Evolutionary conservation across 805 yeast genomes (phyloP).

Genomic region (Saccharomycopsis synnaedendra): DNA sequence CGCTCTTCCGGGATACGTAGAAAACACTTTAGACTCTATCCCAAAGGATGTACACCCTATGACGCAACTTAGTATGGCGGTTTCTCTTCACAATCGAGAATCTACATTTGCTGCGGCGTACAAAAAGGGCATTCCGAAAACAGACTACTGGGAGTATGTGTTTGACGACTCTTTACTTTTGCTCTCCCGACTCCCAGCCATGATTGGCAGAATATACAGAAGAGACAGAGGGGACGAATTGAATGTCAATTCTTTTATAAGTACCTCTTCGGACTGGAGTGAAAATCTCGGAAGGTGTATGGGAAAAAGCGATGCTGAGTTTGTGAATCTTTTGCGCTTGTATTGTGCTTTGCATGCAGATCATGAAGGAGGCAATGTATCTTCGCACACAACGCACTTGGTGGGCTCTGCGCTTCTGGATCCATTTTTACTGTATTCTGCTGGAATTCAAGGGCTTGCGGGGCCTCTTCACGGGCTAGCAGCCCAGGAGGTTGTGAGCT

Average conservation of each 20-base stretch:
- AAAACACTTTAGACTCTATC: conserved; percentile 46
- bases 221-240: conserved; percentile 27
- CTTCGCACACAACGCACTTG: conserved; percentile 72
- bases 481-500: conserved; percentile 74
- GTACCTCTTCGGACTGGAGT: conserved; percentile 53
- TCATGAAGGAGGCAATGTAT: conserved; percentile 79
- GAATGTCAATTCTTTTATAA: conserved; percentile 26
- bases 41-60: conserved; percentile 70
- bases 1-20: conserved; percentile 52
- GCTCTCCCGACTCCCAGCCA: conserved; percentile 62
- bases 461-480: conserved; percentile 85
- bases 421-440: conserved; percentile 64
- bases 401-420: conserved; percentile 76
- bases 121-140: conserved; percentile 56
- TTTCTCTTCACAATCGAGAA: conserved; percentile 60
- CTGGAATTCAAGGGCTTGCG: conserved; percentile 75
- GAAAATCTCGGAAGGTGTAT: conserved; percentile 56
- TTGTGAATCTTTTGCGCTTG: conserved; percentile 59
- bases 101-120: conserved; percentile 64
- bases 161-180: conserved; percentile 62
- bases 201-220: conserved; percentile 67
- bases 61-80: conserved; percentile 73
- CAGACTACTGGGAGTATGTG: conserved; percentile 64
- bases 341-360: conserved; percentile 70
- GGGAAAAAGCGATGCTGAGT: conserved; percentile 41